Base-by-base conservation (phyloP, 192 early-diverging fungal genomes). In the Entomortierella beljakovae region DNA sequence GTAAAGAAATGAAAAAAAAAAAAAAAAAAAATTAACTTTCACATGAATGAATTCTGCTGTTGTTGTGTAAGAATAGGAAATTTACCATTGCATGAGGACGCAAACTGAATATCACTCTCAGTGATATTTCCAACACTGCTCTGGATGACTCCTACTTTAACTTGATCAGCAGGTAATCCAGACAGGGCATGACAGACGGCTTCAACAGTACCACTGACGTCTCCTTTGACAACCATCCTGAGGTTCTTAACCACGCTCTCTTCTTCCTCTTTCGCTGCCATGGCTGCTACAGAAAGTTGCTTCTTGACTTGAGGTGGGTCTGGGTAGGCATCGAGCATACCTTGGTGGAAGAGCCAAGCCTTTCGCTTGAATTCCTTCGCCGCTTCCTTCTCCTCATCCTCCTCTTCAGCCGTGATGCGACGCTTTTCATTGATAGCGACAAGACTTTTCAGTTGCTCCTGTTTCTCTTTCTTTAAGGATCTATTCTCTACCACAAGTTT, bases 121-220 rank as follows among this genome's bases (percentile, higher is more conserved):
- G 87, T 90, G 31, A 96, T 88, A 49, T 93, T 85, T 0, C 97
- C 97, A 1, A 99, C 96, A 10, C 95, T 93, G 15, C 86, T 86
- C 64, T 85, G 81, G 28, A 97, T 87, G 22, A 98, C 88, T 34
- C 89, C 88, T 50, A 91, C 81, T 9, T 85, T 72, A 46, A 95
- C 92, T 61, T 96, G 91, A 67, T 94, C 89, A 26, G 84, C 88
- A 0, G 94, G 95, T 8, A 99, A 65, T n/a, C 89, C 88, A 50
- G 87, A 65, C 18, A 99, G 80, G 6, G 90, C 89, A 58, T 92
- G 92, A 0, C 87, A 82, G 1, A 99, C 86, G 0, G 97, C 96
- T 71, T 98, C 97, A 20, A 94, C 86, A 5, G 96, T 94, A 32
- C 97, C 97, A 64, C 94, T 93, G 3, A 99, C 97, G 75, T 99